phyloP scores from a whole-genome alignment of 2,329 filamentous ascomycete species.

The Orbilia quercus region DNA sequence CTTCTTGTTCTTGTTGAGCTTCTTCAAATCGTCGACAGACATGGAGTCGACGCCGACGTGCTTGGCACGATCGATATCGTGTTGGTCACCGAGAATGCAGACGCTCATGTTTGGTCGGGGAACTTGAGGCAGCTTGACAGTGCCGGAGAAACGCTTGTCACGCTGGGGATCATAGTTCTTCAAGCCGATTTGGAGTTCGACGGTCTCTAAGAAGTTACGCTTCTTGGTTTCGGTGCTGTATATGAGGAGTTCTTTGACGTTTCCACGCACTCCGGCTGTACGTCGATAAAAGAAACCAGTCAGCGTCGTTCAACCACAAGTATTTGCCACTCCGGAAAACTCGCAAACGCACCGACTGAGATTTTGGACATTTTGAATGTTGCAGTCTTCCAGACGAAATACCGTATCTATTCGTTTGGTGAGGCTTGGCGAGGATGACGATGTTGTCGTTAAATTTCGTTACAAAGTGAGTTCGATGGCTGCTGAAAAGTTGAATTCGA shows the following conservation, averaged over 20 bases:
- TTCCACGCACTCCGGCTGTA: constrained; percentile 88
- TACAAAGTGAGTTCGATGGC: constrained; percentile 4
- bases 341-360: constrained; percentile 67
- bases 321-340: background rate
- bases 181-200: constrained; percentile 90
- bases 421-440: constrained; percentile 61
- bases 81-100: constrained; percentile 91
- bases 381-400: constrained; percentile 61
- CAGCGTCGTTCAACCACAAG: constrained; percentile 13
- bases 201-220: constrained; percentile 96
- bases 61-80: constrained; percentile 99
- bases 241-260: constrained; percentile 92
- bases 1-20: constrained; percentile 99
- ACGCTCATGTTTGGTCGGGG: constrained; percentile 91
- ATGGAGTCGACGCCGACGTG: constrained; percentile 98
- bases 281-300: constrained; percentile 39
- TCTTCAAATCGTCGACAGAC: constrained; percentile 99
- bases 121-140: constrained; percentile 91
- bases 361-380: constrained; percentile 69
- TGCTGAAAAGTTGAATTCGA: constrained; percentile 23
- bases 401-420: constrained; percentile 60
- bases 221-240: constrained; percentile 97
- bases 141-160: constrained; percentile 99
- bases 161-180: constrained; percentile 99
- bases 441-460: constrained; percentile 31